Base-by-base conservation (phyloP, 2,329 filamentous ascomycete species). In the Colletotrichum sansevieriae region DNA sequence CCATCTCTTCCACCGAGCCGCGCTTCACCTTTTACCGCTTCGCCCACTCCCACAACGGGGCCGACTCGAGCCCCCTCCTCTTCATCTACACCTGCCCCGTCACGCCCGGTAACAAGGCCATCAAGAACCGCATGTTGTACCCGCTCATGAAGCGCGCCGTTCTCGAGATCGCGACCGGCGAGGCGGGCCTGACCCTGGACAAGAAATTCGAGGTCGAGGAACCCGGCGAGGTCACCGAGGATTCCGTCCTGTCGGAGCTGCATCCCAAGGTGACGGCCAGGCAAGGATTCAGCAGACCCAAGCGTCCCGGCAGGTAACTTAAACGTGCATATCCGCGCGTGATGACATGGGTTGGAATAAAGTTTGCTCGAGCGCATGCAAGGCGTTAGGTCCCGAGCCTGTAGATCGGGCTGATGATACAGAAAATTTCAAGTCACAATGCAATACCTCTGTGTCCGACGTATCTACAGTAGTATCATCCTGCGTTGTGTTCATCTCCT, bases 121-220 rank as follows among this genome's bases (percentile, higher is more conserved):
- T 96, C 82, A 95, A 93, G 82, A 91, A 92, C 80, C 86, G 92
- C 71, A 97, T 97, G 93, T 80, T 96, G 75, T 96, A 96, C 77
- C 92, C 93, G 39, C 82, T 90, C 29, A 90, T 90, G 83, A 90
- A 90, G 80, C 83, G 87, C 11, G 87, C 88, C 25, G 91, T 93
- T 3, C 82, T 94, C 35, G 80, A 83, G n/a, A 78, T 90, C 39
- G 92, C 92, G 18, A 87, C 90, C 74, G 81, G 80, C 41, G 88
- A 93, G 72, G 90, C 88, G 1, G 90, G 89, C 0, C 75, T 95
- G 58, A 84, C 82, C 65, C 82, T 93, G 4, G 89, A 88, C 65
- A 94, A 93, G 86, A 91, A 87, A 77, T 89, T 92, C 70, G 89
- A 91, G 78, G 86, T 89, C 3, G 87, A 90, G 73, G 86, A 92